phyloP scores from a whole-genome alignment of 169 alveolate genomes.

The Cryptosporidium bovis region DNA sequence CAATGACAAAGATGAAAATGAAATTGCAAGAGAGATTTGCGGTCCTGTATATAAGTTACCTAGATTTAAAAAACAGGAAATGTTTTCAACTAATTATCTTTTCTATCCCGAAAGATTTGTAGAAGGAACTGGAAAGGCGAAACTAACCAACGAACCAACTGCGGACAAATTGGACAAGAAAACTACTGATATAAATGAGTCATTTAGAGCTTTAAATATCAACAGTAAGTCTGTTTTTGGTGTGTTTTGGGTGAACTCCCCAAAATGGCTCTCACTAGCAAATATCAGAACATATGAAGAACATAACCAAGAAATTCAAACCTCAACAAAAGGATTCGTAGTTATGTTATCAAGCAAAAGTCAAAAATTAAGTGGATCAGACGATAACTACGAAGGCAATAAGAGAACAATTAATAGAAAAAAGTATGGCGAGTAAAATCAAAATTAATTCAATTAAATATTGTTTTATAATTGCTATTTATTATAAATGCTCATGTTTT shows the following conservation, averaged over 20 bases:
- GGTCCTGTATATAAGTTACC: slow-evolving; percentile 71
- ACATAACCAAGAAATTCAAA: not conserved
- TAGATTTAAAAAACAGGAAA: slow-evolving; percentile 39
- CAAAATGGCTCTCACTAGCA: slow-evolving; percentile 48
- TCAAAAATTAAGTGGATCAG: not conserved
- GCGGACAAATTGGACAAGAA: not conserved
- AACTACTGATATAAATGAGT: too few species aligned
- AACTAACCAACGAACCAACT: not conserved
- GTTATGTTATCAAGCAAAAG: slow-evolving; percentile 31
- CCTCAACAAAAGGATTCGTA: slow-evolving; percentile 8
- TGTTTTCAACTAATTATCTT: slow-evolving; percentile 11
- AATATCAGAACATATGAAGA: not conserved
- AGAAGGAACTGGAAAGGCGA: not conserved
- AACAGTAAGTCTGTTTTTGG: slow-evolving; percentile 23
- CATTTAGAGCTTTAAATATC: not conserved
- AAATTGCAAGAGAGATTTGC: slow-evolving; percentile 24
- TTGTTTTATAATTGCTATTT: too few species aligned
- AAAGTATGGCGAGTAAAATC: slow-evolving; percentile 26
- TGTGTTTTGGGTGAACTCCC: slow-evolving; percentile 36
- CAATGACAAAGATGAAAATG: not conserved
- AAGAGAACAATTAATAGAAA: slow-evolving; percentile 10
- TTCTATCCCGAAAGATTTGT: slow-evolving; percentile 61
- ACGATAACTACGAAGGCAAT: not conserved
- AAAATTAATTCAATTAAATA: too few species aligned
- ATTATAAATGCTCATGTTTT: too few species aligned